Percentiles rank a stretch among this genome's conserved stretches.
phyloP scores from a whole-genome alignment of 768 basidiomycete species.

The Russula sp. region DNA sequence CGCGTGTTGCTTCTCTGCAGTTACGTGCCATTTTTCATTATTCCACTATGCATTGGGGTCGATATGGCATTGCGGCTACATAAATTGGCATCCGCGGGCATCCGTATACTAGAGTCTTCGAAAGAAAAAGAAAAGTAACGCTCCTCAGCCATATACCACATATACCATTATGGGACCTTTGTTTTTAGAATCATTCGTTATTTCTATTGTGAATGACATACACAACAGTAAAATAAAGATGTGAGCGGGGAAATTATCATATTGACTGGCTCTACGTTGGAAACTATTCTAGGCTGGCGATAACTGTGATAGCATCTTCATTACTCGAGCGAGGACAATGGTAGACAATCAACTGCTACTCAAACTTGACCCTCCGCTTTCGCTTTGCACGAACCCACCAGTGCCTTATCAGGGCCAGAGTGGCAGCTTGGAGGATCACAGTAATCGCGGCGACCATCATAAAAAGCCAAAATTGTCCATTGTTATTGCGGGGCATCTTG shows the following conservation, averaged over 20 bases:
- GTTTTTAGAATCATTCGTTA: background rate
- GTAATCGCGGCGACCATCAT: conserved; percentile 50
- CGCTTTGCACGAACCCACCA: conserved; percentile 63
- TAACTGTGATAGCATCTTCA: background rate
- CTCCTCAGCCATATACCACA: background rate
- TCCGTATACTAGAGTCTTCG: conserved; percentile 13
- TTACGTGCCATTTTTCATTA: conserved; percentile 73
- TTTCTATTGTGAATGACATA: background rate
- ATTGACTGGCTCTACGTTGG: background rate
- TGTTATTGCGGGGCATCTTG: conserved; percentile 53
- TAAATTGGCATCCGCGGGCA: conserved; percentile 25
- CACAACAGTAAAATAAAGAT: background rate
- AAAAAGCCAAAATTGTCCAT: conserved; percentile 52
- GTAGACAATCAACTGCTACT: background rate
- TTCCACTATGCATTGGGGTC: conserved; percentile 69
- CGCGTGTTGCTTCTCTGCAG: conserved; percentile 56
- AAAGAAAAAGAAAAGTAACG: conserved; percentile 15
- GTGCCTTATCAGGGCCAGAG: conserved; percentile 49
- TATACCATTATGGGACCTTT: background rate
- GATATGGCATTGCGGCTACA: conserved; percentile 55
- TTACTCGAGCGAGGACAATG: background rate
- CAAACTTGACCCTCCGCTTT: conserved; percentile 33
- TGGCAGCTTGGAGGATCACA: conserved; percentile 45
- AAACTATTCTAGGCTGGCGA: background rate
- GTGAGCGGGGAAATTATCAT: background rate